Evolutionary conservation across 2,329 filamentous ascomycete species (phyloP), one percentile per base, ranked within the genome.

Genomic region (Chalara sp.): DNA sequence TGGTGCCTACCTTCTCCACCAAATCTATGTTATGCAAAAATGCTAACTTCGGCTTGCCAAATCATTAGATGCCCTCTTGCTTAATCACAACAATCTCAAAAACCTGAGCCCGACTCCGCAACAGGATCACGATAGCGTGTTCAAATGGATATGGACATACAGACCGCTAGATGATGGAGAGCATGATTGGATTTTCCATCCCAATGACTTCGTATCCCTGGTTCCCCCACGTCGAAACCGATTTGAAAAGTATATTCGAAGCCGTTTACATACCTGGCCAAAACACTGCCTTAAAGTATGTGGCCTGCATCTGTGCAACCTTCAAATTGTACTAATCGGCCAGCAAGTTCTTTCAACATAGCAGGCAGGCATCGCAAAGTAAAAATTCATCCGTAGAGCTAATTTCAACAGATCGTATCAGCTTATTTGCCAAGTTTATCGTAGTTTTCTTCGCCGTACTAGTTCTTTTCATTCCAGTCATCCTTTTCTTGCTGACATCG

Each of bases 61-160:
- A 21, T 2, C 21, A 21, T 21, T 42, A 52, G 53, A 50, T 39
- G 28, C 48, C 6, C 37, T 56, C 1, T 39, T 56, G 4, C 5
- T 47, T n/a, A 51, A 53, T 7, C 33, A 44, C 30, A n/a, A 42
- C 8, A 6, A 8, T 21, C 10, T 53, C 12, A 48, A 53, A 30
- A 28, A 44, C 2, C 8, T 53, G 31, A 35, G 32, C 29, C 46
- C 4, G 7, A 47, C 53, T 7, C 53, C 53, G 28, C 10, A 10
- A 35, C 35, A 44, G 8, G 51, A 56, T 35, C 53, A 56, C 37
- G 31, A 51, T 11, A 53, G 48, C 30, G 41, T 56, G n/a, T 53
- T 53, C 48, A 53, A 49, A 31, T 56, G 48, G 48, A 32, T 56
- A 10, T 53, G 48, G 48, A 5, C 30, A 4, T 41, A 53, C 3